Evolutionary conservation across 2,329 filamentous ascomycete genomes (phyloP), one percentile per base, ranked within the genome.

Genomic region (Diaporthe destruens): DNA sequence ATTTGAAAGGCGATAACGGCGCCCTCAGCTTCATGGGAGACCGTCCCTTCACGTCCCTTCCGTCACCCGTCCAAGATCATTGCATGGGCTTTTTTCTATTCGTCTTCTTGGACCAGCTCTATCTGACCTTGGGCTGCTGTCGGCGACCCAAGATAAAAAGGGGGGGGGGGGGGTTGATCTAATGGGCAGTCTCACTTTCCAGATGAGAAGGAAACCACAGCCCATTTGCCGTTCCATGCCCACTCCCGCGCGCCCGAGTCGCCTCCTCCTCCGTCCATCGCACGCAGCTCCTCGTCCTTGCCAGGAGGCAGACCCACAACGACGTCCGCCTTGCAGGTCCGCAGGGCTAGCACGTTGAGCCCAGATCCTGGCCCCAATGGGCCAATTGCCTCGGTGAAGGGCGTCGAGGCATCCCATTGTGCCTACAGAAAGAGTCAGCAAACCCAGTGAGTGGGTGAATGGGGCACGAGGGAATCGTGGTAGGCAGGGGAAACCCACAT

Each of bases 221-320:
- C 96, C 93, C 94, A 98, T 83, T 98, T 98, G 54, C 96, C 96
- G 79, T 90, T 93, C 95, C 95, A 98, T 0, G 94, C 95, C 96
- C 96, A 98, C 81, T 94, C 93, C 71, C 96, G 88, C 32, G 90
- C 88, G 81, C 92, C 82, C 76, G 88, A 84, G 74, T 94, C 91
- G 20, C 91, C 93, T 4, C 93, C 93, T 1, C 93, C 93, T 20
- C 87, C 90, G 68, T 93, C 90, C 69, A 84, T 87, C 11, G 88
- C 85, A 76, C 88, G 90, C 69, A 98, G 85, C 80, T 91, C 90
- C 84, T 98, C 95, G 79, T 99, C 96, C 80, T 92, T 89, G 8
- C 96, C 95, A 11, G 90, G 82, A 18, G 91, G 87, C n/a, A 99
- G 86, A 0, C 95, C 96, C 34, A 98, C 96, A 0, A 98, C 94